phyloP scores from a whole-genome alignment of 352 stramenopile species.

The Globisporangium orthogonon region DNA sequence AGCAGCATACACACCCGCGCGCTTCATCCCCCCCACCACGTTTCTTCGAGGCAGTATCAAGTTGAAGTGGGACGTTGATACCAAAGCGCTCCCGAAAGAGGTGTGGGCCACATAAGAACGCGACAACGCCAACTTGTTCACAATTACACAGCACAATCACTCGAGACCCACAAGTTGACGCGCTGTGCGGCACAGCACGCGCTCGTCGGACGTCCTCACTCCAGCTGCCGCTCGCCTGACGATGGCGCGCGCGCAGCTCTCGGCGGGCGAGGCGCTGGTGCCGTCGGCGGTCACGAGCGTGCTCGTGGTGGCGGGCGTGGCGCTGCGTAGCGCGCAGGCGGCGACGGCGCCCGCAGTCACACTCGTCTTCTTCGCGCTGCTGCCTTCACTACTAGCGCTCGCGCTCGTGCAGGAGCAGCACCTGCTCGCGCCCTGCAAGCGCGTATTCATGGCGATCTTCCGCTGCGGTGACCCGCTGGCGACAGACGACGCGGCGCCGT shows the following conservation, averaged over 20 bases:
- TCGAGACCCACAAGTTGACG: too few relatives aligned
- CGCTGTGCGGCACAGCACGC: too few relatives aligned
- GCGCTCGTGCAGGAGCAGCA: slow-evolving; percentile 32
- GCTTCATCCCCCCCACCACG: too few relatives aligned
- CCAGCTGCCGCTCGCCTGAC: too few relatives aligned
- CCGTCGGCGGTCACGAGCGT: slow-evolving; percentile 20
- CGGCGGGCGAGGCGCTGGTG: slow-evolving; percentile 10
- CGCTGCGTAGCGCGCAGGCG: slow-evolving; percentile 6
- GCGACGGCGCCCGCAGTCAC: slow-evolving; percentile 19
- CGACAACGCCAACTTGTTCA: too few relatives aligned
- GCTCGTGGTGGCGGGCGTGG: slow-evolving; percentile 12
- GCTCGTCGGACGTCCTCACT: too few relatives aligned
- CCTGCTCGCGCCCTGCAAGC: slow-evolving; percentile 28
- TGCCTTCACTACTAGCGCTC: slow-evolving; percentile 40
- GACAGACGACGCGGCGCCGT: slow-evolving; percentile 9
- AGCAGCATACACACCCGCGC: too few relatives aligned
- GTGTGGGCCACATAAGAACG: too few relatives aligned
- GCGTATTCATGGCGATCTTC: slow-evolving; percentile 11
- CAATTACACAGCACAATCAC: too few relatives aligned
- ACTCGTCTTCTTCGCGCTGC: slow-evolving; percentile 43
- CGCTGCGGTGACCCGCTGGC: slow-evolving; percentile 9
- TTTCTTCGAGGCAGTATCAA: too few relatives aligned
- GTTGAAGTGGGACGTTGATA: too few relatives aligned
- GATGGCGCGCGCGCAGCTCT: slow-evolving; percentile 1
- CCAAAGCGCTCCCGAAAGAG: too few relatives aligned